Evolutionary conservation across 139 green algal species (phyloP).

Genomic region (Chlamydomonas incerta): DNA sequence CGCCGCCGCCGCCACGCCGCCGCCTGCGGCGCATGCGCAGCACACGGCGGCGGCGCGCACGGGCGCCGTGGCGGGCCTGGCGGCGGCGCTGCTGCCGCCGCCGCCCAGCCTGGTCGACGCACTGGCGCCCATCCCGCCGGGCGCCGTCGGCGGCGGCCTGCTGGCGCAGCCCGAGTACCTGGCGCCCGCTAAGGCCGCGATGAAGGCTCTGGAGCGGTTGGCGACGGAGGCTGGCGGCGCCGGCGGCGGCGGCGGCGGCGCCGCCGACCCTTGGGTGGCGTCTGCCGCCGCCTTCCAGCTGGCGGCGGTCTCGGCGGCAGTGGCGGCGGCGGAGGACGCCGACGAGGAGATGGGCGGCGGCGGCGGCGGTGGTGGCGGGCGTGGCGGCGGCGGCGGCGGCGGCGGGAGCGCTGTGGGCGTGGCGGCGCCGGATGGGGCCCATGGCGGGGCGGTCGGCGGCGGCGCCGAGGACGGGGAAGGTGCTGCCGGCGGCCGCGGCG

Average conservation of each 20-base stretch:
- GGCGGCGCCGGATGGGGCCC: background rate
- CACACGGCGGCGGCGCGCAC: constrained; percentile 8
- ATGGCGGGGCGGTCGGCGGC: background rate
- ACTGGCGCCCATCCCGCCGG: constrained; percentile 1
- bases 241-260: background rate
- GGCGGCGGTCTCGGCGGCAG: constrained; percentile 11
- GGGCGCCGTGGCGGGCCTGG: constrained; percentile 26
- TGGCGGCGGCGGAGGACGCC: constrained; percentile 3
- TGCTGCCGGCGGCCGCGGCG: background rate
- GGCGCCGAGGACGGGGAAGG: background rate
- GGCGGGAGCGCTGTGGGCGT: background rate
- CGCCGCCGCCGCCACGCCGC: constrained; percentile 10
- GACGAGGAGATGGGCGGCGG: background rate
- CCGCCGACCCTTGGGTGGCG: constrained; percentile 17
- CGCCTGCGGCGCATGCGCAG: background rate
- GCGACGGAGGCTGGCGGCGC: background rate
- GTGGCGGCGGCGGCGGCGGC: background rate
- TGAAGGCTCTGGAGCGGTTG: background rate
- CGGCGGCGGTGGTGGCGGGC: background rate
- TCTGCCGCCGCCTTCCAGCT: constrained; percentile 29
- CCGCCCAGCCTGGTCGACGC: constrained; percentile 25
- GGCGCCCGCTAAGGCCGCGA: constrained; percentile 21
- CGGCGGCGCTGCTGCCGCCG: constrained; percentile 34
- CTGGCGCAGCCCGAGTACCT: constrained; percentile 28
- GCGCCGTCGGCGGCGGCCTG: constrained; percentile 4